A percentile compares a stretch with the other conserved stretches of the same genome.
These are phyloP conservation scores for Ganoderma boninense DNA, from an alignment of 1,284 basidiomycete genomes.

Conservation along the genomic window DNA sequence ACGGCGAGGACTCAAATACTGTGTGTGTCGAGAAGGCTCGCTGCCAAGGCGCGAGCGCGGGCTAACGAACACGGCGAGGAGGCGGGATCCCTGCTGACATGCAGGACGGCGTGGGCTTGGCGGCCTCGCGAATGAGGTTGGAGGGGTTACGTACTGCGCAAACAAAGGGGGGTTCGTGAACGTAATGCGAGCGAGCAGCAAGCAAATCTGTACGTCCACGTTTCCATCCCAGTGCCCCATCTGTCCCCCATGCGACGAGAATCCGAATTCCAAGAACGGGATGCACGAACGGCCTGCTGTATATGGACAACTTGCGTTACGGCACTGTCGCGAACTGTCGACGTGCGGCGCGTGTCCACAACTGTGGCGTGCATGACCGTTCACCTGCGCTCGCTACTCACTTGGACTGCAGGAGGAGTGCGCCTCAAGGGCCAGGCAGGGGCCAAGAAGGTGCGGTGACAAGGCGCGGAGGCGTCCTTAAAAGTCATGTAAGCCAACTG, in stretches of 20 bases:
- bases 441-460: background rate
- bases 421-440: background rate
- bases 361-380: background rate
- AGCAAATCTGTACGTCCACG: background rate
- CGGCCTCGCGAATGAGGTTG: background rate
- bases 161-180: background rate
- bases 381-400: no score
- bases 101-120: background rate
- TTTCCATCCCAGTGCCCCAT: background rate
- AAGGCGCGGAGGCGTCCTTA: background rate
- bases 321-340: background rate
- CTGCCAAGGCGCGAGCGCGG: background rate
- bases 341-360: background rate
- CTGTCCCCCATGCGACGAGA: background rate
- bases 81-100: background rate
- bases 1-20: background rate
- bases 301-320: background rate
- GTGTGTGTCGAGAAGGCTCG: background rate
- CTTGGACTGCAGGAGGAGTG: background rate
- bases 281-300: background rate
- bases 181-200: conserved; percentile 1
- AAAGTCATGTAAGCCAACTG: background rate
- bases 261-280: background rate
- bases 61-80: background rate
- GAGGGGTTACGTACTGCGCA: background rate